Evolutionary conservation across 164 flowering plant genomes (phyloP).

Genomic region (Vitis cinerea): DNA sequence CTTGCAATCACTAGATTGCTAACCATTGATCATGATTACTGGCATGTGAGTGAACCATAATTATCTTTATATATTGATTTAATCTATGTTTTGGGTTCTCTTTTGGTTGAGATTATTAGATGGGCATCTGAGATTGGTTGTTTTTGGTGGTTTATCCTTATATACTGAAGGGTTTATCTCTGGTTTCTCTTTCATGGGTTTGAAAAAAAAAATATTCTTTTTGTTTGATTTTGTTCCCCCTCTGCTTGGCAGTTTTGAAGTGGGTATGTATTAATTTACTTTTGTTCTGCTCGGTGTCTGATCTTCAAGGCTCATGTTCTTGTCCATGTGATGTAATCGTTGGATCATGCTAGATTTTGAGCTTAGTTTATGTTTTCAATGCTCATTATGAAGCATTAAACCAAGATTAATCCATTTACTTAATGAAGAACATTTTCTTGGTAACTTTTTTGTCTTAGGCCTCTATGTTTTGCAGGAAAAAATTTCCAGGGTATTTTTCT

Average conservation of each 20-base stretch:
- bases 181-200: background rate
- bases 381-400: background rate
- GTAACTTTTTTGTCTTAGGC: no score
- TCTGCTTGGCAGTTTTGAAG: background rate
- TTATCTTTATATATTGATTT: background rate
- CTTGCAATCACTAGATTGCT: conserved; percentile 72
- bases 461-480: no score
- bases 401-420: no score
- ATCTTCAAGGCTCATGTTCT: background rate
- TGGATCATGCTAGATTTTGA: background rate
- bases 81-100: background rate
- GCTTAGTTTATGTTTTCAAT: background rate
- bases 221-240: background rate
- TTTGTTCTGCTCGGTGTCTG: background rate
- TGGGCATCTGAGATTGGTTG: background rate
- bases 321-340: background rate
- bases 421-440: no score
- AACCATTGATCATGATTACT: conserved; percentile 77
- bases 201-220: background rate
- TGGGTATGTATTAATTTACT: background rate
- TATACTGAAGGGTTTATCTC: background rate
- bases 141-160: background rate
- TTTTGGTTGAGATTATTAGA: background rate
- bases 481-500: no score
- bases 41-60: conserved; percentile 56